A percentile compares a stretch with the other conserved stretches of the same genome.
phyloP scores from a whole-genome alignment of 176 grass and related monocot genomes.

The Raddia guianensis region DNA sequence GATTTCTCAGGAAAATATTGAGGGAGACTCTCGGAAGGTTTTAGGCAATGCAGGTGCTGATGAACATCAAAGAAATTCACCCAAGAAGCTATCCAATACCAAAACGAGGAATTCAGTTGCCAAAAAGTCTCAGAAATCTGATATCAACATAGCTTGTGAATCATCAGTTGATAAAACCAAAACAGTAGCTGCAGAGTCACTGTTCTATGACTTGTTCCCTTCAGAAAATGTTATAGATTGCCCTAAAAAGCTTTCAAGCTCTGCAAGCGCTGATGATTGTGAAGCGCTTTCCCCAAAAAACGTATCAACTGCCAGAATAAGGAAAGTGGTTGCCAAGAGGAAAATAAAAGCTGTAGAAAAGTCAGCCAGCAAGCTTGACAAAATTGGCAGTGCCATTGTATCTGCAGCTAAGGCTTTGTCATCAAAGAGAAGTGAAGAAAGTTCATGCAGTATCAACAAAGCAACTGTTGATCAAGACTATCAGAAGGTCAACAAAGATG shows the following conservation, averaged over 20 bases:
- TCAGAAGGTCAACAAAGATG: slow-evolving; percentile 28
- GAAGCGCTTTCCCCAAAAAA: slow-evolving; percentile 32
- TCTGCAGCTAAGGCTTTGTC: slow-evolving; percentile 37
- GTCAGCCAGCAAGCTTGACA: slow-evolving; percentile 33
- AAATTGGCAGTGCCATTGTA: slow-evolving; percentile 47
- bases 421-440: slow-evolving; percentile 37
- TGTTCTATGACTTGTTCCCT: slow-evolving; percentile 39
- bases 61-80: slow-evolving; percentile 32
- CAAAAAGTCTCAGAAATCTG: slow-evolving; percentile 32
- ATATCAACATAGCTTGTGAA: slow-evolving; percentile 22
- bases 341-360: slow-evolving; percentile 54
- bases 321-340: slow-evolving; percentile 72
- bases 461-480: slow-evolving; percentile 12
- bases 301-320: slow-evolving; percentile 20
- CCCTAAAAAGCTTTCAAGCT: slow-evolving; percentile 43
- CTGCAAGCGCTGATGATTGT: slow-evolving; percentile 39
- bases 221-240: slow-evolving; percentile 26
- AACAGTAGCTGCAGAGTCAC: not conserved
- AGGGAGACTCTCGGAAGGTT: slow-evolving; percentile 15
- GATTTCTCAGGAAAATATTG: slow-evolving; percentile 37
- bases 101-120: slow-evolving; percentile 37
- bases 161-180: slow-evolving; percentile 36
- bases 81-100: slow-evolving; percentile 23
- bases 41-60: slow-evolving; percentile 37
- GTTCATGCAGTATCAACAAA: slow-evolving; percentile 22